Evolutionary conservation across 495 filamentous ascomycete species (phyloP), one percentile per base, ranked within the genome.

Genomic region (Penicillium tannophilum): DNA sequence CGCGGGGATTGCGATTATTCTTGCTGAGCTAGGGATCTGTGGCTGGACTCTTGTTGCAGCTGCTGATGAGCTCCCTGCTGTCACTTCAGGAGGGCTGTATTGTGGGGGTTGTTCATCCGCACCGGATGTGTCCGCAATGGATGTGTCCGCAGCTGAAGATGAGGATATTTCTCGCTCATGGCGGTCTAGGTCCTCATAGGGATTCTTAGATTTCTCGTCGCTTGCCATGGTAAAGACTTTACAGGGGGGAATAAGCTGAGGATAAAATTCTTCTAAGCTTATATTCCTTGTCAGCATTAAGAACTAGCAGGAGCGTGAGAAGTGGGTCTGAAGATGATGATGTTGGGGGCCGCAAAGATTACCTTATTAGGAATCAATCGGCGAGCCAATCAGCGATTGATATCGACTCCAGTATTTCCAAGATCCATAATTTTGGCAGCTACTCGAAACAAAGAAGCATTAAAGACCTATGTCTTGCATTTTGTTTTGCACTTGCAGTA

Each of bases 1-100:
- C 1, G 67, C 65, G 14, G 71, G 71, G 12, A 74, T 72, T 23
- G 65, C 69, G 51, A 73, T 70, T 19, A 17, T 19, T 23, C 36
- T 28, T 4, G 10, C 23, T 31, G 2, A 8, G n/a, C 33, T 50
- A 12, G 14, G 33, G 1, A 4, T 7, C 1, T 6, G n/a, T 23
- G 17, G 12, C 2, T 17, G 31, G 12, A 0, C 7, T 20, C 14
- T 24, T 23, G 10, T 52, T 52, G 31, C 20, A 41, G 31, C 30
- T 36, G 50, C 19, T 23, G 50, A 39, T 16, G 31, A 24, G 17
- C 28, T 31, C 31, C 8, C 9, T 10, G 26, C 20, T 28, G 19
- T 12, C n/a, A 33, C 26, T n/a, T 39, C 19, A 9, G 52, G 36
- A 17, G 48, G 48, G 19, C 39, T 45, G 30, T 59, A 59, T 10